Evolutionary conservation across 495 filamentous ascomycete species (phyloP), one percentile per base, ranked within the genome.

Genomic region (Pseudomonodictys pantanalensis): DNA sequence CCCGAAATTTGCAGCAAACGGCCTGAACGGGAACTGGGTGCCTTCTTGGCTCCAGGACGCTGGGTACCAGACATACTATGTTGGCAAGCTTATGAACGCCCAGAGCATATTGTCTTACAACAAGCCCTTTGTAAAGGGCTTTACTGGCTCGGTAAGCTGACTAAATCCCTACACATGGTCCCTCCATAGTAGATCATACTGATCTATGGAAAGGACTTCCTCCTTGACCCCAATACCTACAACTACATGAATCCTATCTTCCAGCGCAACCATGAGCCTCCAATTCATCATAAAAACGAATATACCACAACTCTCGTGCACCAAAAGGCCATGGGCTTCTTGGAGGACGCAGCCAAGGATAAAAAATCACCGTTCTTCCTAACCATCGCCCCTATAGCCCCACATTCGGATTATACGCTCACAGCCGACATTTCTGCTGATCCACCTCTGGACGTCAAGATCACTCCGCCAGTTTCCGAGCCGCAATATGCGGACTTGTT

Each of bases 61-160:
- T 0, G 86, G 85, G n/a, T 89, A 89, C 66, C 78, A 83, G 64
- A 89, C 86, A 0, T 88, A 84, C 69, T 89, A 89, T 68, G 85
- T 82, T 1, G 86, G 86, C 33, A 90, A 90, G 68, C 75, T 90
- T 2, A 85, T 87, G 69, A 90, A 89, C 65, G 75, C 69, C 1
- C 71, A 73, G 20, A 70, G 62, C 0, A 56, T 68, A 5, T 56
- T 65, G 22, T 71, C 71, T 53, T 73, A 73, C 51, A 15, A 68
- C 43, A 58, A 52, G 11, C 86, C 86, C 0, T 78, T 76, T 64
- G 71, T 77, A 0, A 77, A 72, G 3, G 86, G 85, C 5, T 88
- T 79, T 73, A 82, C 73, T 45, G 71, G 66, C 41, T 81, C 79
- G 4, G 58, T 33, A 71, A 66, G 52, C 52, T 57, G 56, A 17